Evolutionary conservation across 1,284 basidiomycete species (phyloP), one percentile per base, ranked within the genome.

Genomic region (Hortiboletus rubellus): DNA sequence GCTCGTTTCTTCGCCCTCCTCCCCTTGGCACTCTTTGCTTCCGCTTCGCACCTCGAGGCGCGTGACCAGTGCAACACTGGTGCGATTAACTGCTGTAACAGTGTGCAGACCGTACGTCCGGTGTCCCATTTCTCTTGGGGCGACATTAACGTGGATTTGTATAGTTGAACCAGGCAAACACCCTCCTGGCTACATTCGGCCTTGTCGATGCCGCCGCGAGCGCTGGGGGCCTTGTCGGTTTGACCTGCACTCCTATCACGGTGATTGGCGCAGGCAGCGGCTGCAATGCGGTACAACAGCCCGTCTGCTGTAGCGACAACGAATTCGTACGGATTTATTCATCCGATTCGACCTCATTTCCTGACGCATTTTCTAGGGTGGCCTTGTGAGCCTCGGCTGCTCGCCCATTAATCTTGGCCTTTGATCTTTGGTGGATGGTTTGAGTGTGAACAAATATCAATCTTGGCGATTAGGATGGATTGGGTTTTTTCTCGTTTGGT

Each of bases 221-320:
- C 2, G 5, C 12, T 12, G 53, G 44, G 1, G 66, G 44, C 7
- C 33, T 54, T 5, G 55, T 67, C 7, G 63, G 59, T 41, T 33
- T 59, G 18, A 43, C n/a, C 14, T 65, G 62, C 47, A 49, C 40
- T 3, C 40, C 55, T 9, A 3, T 61, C 38, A 43, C 57, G 7
- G 47, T 52, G 12, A 17, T 62, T 6, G 60, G 65, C n/a, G 17
- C 14, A 2, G 50, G 55, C 7, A 47, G 18, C 12, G 50, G 51
- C 12, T 66, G 60, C 42, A 6, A 10, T 2, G 51, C 54, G 1
- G 5, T 44, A 7, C 62, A 61, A 41, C 36, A 60, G 44, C 46
- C 55, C 10, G 59, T 57, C 14, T 66, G 65, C 50, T 67, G 61
- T 48, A 38, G 18, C 6, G 15, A 52, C 8, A 60, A 60, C 44